A percentile compares a stretch with the other conserved stretches of the same genome.
Conservation (phyloP, 352 stramenopile genomes). For the Phytophthora cactorum region DNA sequence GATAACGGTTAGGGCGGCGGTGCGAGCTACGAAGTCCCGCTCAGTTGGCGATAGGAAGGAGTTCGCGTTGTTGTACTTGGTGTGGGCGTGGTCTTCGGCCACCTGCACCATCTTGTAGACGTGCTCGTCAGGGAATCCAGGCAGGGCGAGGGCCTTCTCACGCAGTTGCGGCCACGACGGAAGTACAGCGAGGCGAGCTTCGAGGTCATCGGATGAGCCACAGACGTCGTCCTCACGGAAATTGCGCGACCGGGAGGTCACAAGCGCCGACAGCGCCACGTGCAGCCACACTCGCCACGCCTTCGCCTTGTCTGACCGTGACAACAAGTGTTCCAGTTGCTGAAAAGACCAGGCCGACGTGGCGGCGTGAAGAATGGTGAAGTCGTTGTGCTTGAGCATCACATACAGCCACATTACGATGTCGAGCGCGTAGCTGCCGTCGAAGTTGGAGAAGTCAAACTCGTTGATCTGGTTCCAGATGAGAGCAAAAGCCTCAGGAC, state of each 20-base stretch:
- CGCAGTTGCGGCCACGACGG: constrained; percentile 52
- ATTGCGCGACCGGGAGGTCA: constrained; percentile 34
- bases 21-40: constrained; percentile 50
- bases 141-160: constrained; percentile 34
- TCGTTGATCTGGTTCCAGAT: constrained; percentile 34
- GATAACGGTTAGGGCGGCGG: constrained; percentile 47
- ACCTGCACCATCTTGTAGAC: constrained; percentile 77
- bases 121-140: constrained; percentile 57
- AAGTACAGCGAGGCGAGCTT: constrained; percentile 31
- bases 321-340: constrained; percentile 47
- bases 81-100: constrained; percentile 38
- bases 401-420: constrained; percentile 46
- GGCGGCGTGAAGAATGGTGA: constrained; percentile 42
- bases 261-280: constrained; percentile 35
- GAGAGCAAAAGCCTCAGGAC: constrained; percentile 30
- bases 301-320: constrained; percentile 21
- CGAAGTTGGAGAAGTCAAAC: constrained; percentile 36
- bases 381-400: constrained; percentile 50
- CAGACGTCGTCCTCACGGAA: constrained; percentile 41
- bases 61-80: neutral
- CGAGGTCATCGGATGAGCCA: constrained; percentile 4
- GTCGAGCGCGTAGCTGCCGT: constrained; percentile 38
- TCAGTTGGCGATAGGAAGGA: constrained; percentile 41
- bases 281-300: constrained; percentile 50
- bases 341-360: constrained; percentile 49